phyloP scores from a whole-genome alignment of 1,284 basidiomycete genomes.

The Xerocomus nothofagi region DNA sequence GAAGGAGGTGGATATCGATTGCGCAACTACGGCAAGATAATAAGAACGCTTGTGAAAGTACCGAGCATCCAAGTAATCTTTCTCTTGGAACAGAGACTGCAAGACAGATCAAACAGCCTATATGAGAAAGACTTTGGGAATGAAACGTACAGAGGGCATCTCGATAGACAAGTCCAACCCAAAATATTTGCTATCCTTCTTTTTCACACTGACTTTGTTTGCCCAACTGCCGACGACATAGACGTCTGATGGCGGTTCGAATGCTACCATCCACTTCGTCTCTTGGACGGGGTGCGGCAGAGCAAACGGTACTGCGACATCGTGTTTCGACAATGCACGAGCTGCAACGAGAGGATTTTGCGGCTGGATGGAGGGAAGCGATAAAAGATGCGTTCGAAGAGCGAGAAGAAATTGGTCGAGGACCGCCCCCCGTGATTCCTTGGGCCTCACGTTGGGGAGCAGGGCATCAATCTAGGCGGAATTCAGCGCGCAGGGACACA shows the following conservation, averaged over 20 bases:
- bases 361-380: constrained; percentile 56
- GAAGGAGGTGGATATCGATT: constrained; percentile 53
- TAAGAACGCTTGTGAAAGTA: constrained; percentile 94
- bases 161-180: constrained; percentile 82
- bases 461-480: constrained; percentile 72
- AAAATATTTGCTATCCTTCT: constrained; percentile 63
- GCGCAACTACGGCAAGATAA: constrained; percentile 83
- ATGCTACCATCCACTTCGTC: constrained; percentile 75
- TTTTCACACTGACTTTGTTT: constrained; percentile 64
- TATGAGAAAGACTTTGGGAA: not conserved
- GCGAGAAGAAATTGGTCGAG: constrained; percentile 65
- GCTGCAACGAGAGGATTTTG: constrained; percentile 67
- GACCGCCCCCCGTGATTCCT: constrained; percentile 50
- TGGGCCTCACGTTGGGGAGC: constrained; percentile 73
- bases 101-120: constrained; percentile 7
- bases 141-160: constrained; percentile 77
- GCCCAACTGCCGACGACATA: constrained; percentile 77
- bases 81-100: constrained; percentile 86
- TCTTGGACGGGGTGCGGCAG: constrained; percentile 66
- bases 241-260: constrained; percentile 66
- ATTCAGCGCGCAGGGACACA: not conserved
- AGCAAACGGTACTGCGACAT: constrained; percentile 62
- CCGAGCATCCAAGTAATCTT: constrained; percentile 88
- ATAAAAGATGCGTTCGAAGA: constrained; percentile 60
- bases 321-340: constrained; percentile 50